Evolutionary conservation across 2,329 filamentous ascomycete genomes (phyloP), one percentile per base, ranked within the genome.

Genomic region (Colletotrichum lupini): DNA sequence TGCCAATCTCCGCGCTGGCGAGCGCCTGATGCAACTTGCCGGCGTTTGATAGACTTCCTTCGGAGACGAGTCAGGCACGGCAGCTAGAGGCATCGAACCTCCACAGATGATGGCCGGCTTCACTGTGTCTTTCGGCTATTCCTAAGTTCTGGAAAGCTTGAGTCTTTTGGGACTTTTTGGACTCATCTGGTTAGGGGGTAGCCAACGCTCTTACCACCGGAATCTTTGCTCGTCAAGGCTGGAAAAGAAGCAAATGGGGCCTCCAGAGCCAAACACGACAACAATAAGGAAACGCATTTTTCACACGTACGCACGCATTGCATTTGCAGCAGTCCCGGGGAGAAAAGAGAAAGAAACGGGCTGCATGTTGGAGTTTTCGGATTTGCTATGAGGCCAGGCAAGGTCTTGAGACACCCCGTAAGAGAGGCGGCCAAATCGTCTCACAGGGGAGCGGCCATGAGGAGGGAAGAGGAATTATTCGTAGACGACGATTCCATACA

Each of bases 1-100:
- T 77, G 90, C 91, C 74, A 92, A 92, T 79, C 80, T 91, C 57
- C 85, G 86, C 72, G 90, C 87, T 46, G 91, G 91, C 49, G 88
- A 92, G 79, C 85, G 87, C 35, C 81, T 92, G 62, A 82, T 92
- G 77, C 87, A 90, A 78, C 79, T 89, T 72, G 80, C 83, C 66
- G 80, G 79, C 52, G 77, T 81, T 49, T 68, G 77, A 57, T 75
- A 74, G 56, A 52, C 42, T 52, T 6, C 55, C 11, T 56, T 58
- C 52, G 42, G 28, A 37, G 49, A 62, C 57, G 3, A 22, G 26
- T 32, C n/a, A 26, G 67, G 59, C 46, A 61, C 35, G 30, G 30
- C 32, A 14, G 32, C 26, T 28, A 37, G 32, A 30, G 35, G 30
- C 19, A 49, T 28, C 30, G 42, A 62, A 14, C 52, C 24, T 22